Evolutionary conservation across 371 early-diverging fungal species (phyloP).

Genomic region (Parasitella parasitica): DNA sequence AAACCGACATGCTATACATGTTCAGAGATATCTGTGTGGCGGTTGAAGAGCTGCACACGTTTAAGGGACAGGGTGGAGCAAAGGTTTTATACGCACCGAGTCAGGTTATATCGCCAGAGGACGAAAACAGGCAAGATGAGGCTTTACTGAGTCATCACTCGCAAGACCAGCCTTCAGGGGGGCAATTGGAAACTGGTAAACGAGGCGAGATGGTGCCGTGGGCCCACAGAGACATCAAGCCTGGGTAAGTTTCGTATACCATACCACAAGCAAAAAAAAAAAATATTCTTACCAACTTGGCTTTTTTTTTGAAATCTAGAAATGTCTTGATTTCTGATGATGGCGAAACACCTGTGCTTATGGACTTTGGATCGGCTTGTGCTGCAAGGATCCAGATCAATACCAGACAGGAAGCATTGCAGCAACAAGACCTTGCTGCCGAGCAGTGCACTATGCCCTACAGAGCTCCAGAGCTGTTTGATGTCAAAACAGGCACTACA

Average conservation of each 20-base stretch:
- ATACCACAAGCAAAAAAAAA: too few species aligned
- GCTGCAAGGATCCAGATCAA: constrained; percentile 56
- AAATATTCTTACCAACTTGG: too few species aligned
- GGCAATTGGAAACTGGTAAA: constrained; percentile 7
- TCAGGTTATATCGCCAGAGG: constrained; percentile 18
- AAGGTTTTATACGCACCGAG: constrained; percentile 12
- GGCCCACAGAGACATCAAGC: constrained; percentile 75
- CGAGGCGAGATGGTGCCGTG: constrained; percentile 49
- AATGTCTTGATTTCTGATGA: constrained; percentile 61
- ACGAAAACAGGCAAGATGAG: constrained; percentile 21
- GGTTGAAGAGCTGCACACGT: constrained; percentile 56
- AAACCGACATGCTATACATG: constrained; percentile 50
- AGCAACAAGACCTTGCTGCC: constrained; percentile 65
- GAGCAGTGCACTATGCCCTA: constrained; percentile 71
- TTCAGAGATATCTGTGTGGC: constrained; percentile 62
- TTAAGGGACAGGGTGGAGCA: constrained; percentile 45
- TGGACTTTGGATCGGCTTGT: constrained; percentile 72
- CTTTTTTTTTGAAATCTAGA: constrained; percentile 12
- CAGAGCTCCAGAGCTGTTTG: constrained; percentile 74
- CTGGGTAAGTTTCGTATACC: constrained; percentile 54
- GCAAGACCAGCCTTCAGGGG: constrained; percentile 15
- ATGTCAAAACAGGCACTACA: constrained; percentile 56
- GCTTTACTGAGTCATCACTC: constrained; percentile 4
- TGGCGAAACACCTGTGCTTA: constrained; percentile 60
- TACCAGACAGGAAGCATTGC: constrained; percentile 54